Base-by-base conservation (phyloP, 768 basidiomycete species). In the Ephemerocybe angulata region DNA sequence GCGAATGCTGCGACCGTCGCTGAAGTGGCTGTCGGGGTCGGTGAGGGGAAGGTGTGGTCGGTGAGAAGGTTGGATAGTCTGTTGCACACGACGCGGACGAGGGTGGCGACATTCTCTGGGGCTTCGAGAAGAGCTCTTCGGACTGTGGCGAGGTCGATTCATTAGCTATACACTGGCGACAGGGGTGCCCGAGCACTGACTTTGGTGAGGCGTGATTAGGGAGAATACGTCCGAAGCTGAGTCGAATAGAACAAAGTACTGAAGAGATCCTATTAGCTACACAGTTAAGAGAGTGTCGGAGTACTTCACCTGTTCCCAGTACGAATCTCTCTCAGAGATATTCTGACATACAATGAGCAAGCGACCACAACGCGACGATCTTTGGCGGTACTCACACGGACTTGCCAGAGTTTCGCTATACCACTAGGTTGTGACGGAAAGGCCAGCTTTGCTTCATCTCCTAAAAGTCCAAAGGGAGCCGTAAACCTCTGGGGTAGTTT, bases 211-310 rank as follows among this genome's bases (percentile, higher is more conserved):
- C 2, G 89, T 85, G 61, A 95, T 87, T 49, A 96, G 81, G 15
- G 93, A 90, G 71, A 91, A 94, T 33, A 94, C 92, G 61, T 96
- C 93, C 0, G 91, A 90, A 1, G 90, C 82, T 7, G 90, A 88
- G 73, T 95, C 92, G 66, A 96, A 96, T 17, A 97, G 76, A 43
- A 81, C 70, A 59, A 88, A 85, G 65, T 88, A 97, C 90, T 94
- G 63, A 35, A 22, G 38, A 56, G 24, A 35, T 28, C 42, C 44
- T 22, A 37, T 43, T 24, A 54, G 41, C 28, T 30, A 28, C 27
- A 51, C 53, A 42, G 25, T 33, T 12, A 27, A 35, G 27, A 29
- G 21, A 41, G 21, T 15, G 11, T 21, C 21, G 21, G 30, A 46
- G 29, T 53, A 52, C 29, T 27, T 63, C 59, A 90, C 91, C 75